Base-by-base conservation (phyloP, 768 basidiomycete species). In the Chiua virens region DNA sequence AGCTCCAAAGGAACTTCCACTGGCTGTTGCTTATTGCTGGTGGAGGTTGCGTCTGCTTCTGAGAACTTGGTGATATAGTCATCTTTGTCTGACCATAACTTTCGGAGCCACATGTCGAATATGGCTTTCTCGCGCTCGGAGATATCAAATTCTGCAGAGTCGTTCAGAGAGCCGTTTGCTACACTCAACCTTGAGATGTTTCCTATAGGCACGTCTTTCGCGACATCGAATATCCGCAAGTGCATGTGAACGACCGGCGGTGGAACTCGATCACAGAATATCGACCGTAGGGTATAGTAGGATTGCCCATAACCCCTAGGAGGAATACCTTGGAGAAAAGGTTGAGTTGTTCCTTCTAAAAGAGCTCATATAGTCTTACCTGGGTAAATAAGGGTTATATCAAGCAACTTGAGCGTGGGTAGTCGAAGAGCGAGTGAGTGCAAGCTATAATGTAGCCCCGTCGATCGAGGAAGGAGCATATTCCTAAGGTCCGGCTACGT, bases 191-290 rank as follows among this genome's bases (percentile, higher is more conserved):
- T 56, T 32, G 79, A 67, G 49, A 83, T 50, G 65, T 85, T 75
- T 23, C 88, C 87, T 48, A 92, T 83, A 5, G 91, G 91, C 11
- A 92, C 75, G 28, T 82, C 80, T 21, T 65, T 66, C 15, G 76
- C 72, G 14, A 92, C 87, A 54, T 87, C 75, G 65, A 89, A 92
- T 57, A 87, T 72, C 42, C 92, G 83, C 37, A 98, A 66, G 66
- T 98, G 96, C 60, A 98, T 78, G 70, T 96, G 90, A 34, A 99
- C 78, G 8, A 76, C 72, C 0, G 95, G 96, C 2, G 96, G 94
- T 4, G 94, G 78, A 4, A 92, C 72, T 4, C 88, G 79, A 55
- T 86, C 77, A 50, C 87, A 77, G 71, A 96, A 97, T 54, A 97
- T 86, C 8, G 93, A 94, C 37, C 88, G 83, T 36, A 98, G 73